A percentile compares a stretch with the other conserved stretches of the same genome.
Conservation (phyloP, 108 stramenopile species). For the Parmales sp. region DNA sequence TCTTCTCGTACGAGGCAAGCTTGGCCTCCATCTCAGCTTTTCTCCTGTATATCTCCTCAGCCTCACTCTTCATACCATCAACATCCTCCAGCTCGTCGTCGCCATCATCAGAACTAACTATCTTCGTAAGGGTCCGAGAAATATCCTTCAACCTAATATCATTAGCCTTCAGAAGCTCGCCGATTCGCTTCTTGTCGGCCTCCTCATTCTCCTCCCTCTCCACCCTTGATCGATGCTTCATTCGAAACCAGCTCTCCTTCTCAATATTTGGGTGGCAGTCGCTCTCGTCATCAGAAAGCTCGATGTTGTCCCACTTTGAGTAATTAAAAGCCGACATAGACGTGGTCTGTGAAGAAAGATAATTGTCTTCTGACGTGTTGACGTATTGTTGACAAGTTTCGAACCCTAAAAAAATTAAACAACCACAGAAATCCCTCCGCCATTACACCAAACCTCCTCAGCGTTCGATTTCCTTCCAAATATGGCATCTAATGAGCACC, state of each 20-base stretch:
- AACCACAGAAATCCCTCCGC: no score
- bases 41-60: conserved; percentile 52
- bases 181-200: conserved; percentile 68
- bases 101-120: conserved; percentile 45
- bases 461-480: no score
- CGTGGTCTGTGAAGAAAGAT: no score
- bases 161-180: conserved; percentile 63
- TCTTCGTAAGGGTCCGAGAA: conserved; percentile 36
- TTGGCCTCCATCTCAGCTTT: conserved; percentile 50
- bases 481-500: no score
- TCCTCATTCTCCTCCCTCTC: conserved; percentile 85
- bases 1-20: conserved; percentile 84
- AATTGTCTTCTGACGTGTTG: no score
- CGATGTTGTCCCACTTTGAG: conserved; percentile 95
- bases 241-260: conserved; percentile 86
- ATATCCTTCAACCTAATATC: conserved; percentile 73
- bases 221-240: conserved; percentile 85
- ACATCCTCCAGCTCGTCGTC: conserved; percentile 77
- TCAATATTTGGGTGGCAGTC: conserved; percentile 99
- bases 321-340: conserved; percentile 91
- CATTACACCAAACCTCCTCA: no score
- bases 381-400: no score
- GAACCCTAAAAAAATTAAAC: no score
- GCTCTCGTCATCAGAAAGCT: conserved; percentile 94
- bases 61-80: conserved; percentile 66